Conservation (phyloP, 225 moss, liverwort and hornwort species). For the Straminergon stramineum region DNA sequence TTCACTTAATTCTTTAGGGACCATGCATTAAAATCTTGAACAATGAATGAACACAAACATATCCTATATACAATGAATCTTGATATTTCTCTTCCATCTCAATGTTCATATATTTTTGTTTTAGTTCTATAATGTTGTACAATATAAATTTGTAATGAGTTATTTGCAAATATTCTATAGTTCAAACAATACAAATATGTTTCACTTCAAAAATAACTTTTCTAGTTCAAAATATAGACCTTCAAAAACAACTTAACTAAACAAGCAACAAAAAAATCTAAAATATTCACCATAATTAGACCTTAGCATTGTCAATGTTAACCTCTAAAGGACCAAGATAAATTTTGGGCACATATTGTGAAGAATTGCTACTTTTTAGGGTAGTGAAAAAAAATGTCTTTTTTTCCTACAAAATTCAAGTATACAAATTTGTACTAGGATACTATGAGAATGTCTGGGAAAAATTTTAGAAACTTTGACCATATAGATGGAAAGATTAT, state of each 20-base stretch:
- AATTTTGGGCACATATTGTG: no score
- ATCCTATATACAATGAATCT: background rate
- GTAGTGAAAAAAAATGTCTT: no score
- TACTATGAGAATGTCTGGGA: no score
- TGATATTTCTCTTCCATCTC: background rate
- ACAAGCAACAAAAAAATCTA: background rate
- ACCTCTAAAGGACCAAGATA: no score
- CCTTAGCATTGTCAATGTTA: background rate
- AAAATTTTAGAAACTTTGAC: no score
- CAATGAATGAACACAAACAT: background rate
- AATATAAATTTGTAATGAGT: background rate
- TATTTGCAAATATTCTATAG: background rate
- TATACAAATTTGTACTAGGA: no score
- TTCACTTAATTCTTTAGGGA: background rate
- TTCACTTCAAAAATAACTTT: background rate
- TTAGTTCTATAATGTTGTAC: background rate
- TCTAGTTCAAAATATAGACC: fast-evolving
- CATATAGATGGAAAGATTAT: no score
- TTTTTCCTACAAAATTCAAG: no score
- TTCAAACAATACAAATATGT: background rate
- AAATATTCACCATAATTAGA: background rate
- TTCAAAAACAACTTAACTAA: background rate
- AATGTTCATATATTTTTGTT: background rate
- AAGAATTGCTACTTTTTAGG: no score
- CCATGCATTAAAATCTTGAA: background rate